These are phyloP conservation scores for Neofusicoccum cordaticola DNA, from an alignment of 2,329 filamentous ascomycete genomes.

Conservation along the genomic window DNA sequence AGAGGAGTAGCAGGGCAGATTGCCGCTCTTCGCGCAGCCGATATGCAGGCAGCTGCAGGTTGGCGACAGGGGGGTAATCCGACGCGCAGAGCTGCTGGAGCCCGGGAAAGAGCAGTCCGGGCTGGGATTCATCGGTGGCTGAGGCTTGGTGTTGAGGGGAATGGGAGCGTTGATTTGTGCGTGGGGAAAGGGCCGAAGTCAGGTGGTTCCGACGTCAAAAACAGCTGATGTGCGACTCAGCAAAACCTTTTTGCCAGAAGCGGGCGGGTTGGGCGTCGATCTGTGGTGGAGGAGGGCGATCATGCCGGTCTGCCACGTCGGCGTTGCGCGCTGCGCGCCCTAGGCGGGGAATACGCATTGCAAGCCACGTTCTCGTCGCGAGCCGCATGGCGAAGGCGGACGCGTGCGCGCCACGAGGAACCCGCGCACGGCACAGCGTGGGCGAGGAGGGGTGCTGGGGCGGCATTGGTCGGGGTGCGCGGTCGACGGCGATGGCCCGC, in stretches of 20 bases:
- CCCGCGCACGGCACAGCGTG: not conserved
- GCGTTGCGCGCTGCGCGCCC: not conserved
- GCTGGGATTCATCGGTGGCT: not conserved
- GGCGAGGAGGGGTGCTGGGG: not conserved
- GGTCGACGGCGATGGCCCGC: too few species aligned
- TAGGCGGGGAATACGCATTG: not conserved
- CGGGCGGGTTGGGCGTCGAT: not conserved
- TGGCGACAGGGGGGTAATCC: too few species aligned
- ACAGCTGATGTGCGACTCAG: not conserved
- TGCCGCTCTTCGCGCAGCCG: not conserved
- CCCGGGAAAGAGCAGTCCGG: not conserved
- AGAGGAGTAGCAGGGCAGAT: not conserved
- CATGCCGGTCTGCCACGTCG: not conserved
- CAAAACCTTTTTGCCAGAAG: not conserved
- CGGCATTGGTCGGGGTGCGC: not conserved
- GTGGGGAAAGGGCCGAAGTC: slow-evolving; percentile 10
- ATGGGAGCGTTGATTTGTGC: not conserved
- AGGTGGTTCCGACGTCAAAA: slow-evolving; percentile 4
- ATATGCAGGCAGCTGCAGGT: not conserved
- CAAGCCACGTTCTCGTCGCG: not conserved
- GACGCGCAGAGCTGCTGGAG: not conserved
- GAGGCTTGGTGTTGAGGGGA: not conserved
- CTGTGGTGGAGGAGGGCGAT: not conserved
- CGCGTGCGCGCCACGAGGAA: not conserved
- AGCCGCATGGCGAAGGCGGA: not conserved